These are phyloP conservation scores for Fusarium domesticum DNA, from an alignment of 2,329 filamentous ascomycete genomes.

Conservation along the genomic window DNA sequence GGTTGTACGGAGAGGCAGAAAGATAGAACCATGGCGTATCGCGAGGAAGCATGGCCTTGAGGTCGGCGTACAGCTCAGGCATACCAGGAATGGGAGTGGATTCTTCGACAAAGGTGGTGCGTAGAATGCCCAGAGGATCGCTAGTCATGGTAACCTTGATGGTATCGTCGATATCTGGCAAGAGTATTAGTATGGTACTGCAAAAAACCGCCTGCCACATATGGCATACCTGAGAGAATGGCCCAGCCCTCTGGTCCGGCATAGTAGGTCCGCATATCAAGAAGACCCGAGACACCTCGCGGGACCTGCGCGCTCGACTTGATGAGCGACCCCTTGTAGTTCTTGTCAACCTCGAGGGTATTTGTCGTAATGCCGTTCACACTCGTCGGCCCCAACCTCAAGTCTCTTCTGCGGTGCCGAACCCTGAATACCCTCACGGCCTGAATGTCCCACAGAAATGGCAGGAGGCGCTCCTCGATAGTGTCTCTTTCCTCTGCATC, in stretches of 20 bases:
- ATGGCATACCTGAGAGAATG: conserved; percentile 64
- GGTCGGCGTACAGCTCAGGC: conserved; percentile 74
- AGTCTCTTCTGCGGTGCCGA: conserved; percentile 47
- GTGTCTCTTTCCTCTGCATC: conserved; percentile 56
- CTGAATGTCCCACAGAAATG: conserved; percentile 74
- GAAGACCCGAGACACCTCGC: conserved; percentile 49
- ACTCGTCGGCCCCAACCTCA: conserved; percentile 67
- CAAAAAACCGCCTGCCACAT: no score
- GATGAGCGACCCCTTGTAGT: conserved; percentile 44
- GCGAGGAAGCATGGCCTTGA: conserved; percentile 52
- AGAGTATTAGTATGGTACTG: conserved; percentile 14
- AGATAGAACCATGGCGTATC: conserved; percentile 86
- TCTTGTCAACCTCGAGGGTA: conserved; percentile 49
- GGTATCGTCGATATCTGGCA: conserved; percentile 82
- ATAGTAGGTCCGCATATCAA: conserved; percentile 68
- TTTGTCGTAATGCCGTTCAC: conserved; percentile 70
- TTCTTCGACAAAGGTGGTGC: conserved; percentile 76
- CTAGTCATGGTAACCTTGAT: conserved; percentile 88
- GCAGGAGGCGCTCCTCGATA: conserved; percentile 66
- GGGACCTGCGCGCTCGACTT: conserved; percentile 51
- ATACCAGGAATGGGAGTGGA: conserved; percentile 73
- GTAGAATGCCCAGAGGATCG: conserved; percentile 75
- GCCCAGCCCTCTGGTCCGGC: conserved; percentile 78
- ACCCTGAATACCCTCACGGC: conserved; percentile 68
- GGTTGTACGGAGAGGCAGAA: conserved; percentile 88